A percentile compares a stretch with the other conserved stretches of the same genome.
phyloP scores from a whole-genome alignment of 345 rosid species.

The Melaleuca quinquenervia region DNA sequence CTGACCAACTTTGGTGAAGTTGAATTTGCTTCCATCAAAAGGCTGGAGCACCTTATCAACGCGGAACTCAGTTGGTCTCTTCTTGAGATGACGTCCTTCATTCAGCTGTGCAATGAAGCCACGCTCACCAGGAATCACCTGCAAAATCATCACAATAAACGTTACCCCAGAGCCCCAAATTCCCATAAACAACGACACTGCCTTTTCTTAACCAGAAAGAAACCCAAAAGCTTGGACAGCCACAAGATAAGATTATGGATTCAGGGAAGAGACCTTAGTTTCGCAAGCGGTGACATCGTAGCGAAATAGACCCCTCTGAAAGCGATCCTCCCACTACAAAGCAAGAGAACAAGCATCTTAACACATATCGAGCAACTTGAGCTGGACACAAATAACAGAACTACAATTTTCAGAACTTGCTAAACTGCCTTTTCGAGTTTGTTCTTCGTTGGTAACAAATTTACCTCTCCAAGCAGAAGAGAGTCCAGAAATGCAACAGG shows the following conservation, averaged over 20 bases:
- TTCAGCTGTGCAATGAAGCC: conserved; percentile 97
- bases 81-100: conserved; percentile 90
- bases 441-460: not conserved
- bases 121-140: conserved; percentile 80
- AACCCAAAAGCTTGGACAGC: not conserved
- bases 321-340: conserved; percentile 88
- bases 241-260: not conserved
- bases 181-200: not conserved
- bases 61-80: conserved; percentile 95
- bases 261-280: conserved; percentile 50
- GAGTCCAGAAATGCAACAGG: conserved; percentile 65
- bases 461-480: conserved; percentile 78
- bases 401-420: not conserved
- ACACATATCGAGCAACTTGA: not conserved
- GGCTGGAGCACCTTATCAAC: conserved; percentile 92
- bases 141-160: not conserved
- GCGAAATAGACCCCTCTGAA: conserved; percentile 86
- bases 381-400: not conserved
- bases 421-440: not conserved
- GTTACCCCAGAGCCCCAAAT: not conserved
- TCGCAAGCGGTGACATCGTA: conserved; percentile 93
- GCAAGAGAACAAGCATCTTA: not conserved
- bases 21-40: conserved; percentile 81
- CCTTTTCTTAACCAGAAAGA: not conserved
- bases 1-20: conserved; percentile 90